Evolutionary conservation across 2,329 filamentous ascomycete species (phyloP).

Genomic region (Xylariaceae sp.): DNA sequence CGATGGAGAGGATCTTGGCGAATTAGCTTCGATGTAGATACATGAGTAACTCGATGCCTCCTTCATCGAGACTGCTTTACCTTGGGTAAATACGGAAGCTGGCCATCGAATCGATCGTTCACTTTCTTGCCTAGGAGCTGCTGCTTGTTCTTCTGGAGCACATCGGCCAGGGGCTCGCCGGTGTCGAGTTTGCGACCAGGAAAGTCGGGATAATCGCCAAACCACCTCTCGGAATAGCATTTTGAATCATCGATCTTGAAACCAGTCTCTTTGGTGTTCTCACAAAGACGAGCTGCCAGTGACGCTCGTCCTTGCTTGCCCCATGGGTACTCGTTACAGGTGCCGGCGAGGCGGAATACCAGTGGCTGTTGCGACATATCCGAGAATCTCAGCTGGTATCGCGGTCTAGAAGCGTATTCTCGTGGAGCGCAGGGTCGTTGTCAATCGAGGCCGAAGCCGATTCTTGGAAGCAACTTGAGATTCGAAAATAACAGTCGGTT

Average conservation of each 20-base stretch:
- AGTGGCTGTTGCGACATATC: slow-evolving; percentile 17
- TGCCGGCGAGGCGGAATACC: slow-evolving; percentile 43
- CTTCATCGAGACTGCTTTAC: slow-evolving; percentile 23
- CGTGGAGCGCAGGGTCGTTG: too few relatives aligned
- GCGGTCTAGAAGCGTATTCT: background rate
- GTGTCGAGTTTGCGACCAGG: slow-evolving; percentile 61
- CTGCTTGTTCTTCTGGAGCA: slow-evolving; percentile 58
- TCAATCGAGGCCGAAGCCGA: too few relatives aligned
- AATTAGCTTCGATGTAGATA: too few relatives aligned
- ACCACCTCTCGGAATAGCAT: slow-evolving; percentile 67
- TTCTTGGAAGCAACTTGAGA: too few relatives aligned
- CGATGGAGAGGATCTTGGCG: slow-evolving; percentile 62
- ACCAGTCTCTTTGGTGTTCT: slow-evolving; percentile 57
- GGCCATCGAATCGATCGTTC: slow-evolving; percentile 55
- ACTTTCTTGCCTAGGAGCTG: slow-evolving; percentile 60
- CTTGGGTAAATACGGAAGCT: slow-evolving; percentile 71
- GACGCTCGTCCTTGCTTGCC: slow-evolving; percentile 64
- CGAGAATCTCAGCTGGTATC: too few relatives aligned
- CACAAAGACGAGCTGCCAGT: slow-evolving; percentile 60
- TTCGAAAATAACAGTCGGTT: too few relatives aligned
- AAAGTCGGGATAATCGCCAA: slow-evolving; percentile 70
- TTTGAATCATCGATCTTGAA: slow-evolving; percentile 62
- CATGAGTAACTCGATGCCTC: slow-evolving; percentile 4
- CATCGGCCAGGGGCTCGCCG: slow-evolving; percentile 59
- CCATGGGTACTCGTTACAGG: slow-evolving; percentile 62